A percentile compares a stretch with the other conserved stretches of the same genome.
phyloP scores from a whole-genome alignment of 352 stramenopile species.

The Globisporangium echinulatum region DNA sequence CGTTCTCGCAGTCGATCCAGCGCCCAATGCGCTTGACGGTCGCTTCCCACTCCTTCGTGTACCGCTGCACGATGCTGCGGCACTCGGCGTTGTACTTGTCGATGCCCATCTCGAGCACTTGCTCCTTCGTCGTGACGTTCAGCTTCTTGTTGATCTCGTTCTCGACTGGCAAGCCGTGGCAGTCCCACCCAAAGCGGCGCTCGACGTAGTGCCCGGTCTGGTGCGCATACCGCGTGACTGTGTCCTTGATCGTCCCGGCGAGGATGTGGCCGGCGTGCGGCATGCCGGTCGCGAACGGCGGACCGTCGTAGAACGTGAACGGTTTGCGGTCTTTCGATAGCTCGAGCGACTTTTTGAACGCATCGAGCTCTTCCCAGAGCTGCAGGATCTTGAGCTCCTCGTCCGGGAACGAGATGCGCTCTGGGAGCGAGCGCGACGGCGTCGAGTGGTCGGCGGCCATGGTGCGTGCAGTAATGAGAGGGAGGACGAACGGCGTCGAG shows the following conservation, averaged over 20 bases:
- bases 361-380: constrained; percentile 84
- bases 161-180: constrained; percentile 98
- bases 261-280: constrained; percentile 99
- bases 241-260: constrained; percentile 99
- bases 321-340: constrained; percentile 90
- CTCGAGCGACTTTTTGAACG: constrained; percentile 89
- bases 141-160: constrained; percentile 99
- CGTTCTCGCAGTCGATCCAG: constrained; percentile 99
- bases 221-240: constrained; percentile 98
- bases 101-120: constrained; percentile 97
- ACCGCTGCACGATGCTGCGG: constrained; percentile 95
- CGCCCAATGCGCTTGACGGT: constrained; percentile 97
- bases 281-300: constrained; percentile 97
- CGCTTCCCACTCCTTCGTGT: constrained; percentile 98
- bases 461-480: not conserved
- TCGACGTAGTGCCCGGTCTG: constrained; percentile 97
- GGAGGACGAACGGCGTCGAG: not conserved
- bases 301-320: constrained; percentile 99
- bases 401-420: constrained; percentile 84
- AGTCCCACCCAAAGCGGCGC: constrained; percentile 99
- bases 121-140: constrained; percentile 95
- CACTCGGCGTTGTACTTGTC: constrained; percentile 99
- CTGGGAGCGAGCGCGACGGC: constrained; percentile 58
- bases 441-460: constrained; percentile 18
- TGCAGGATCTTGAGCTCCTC: constrained; percentile 72